Conservation (phyloP, 345 rosid genomes). For the Odontarrhena argentea region DNA sequence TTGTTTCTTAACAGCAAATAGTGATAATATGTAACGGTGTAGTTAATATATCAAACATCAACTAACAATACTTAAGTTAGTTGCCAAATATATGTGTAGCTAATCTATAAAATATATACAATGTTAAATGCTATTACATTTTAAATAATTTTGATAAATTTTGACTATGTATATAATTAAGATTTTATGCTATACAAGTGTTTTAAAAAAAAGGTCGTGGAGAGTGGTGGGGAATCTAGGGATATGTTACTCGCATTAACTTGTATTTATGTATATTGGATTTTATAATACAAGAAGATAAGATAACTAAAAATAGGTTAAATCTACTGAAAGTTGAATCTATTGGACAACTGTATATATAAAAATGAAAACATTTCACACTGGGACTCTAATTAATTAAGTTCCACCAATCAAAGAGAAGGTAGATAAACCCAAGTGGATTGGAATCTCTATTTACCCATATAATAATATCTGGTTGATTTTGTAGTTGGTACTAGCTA, state of each 20-base stretch:
- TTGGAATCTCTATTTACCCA: slow-evolving; percentile 20
- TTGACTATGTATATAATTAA: too few species aligned
- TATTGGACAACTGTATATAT: neutral
- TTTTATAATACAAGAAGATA: slow-evolving; percentile 14
- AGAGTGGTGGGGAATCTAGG: neutral
- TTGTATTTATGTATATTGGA: neutral
- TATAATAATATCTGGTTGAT: neutral
- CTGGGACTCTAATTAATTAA: slow-evolving; percentile 8
- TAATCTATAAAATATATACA: neutral
- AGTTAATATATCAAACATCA: neutral
- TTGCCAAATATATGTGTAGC: neutral
- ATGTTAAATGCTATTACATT: too few species aligned
- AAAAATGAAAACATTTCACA: slow-evolving; percentile 10
- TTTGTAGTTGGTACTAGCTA: neutral
- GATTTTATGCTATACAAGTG: too few species aligned
- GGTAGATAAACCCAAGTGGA: slow-evolving; percentile 27
- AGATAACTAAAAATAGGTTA: neutral
- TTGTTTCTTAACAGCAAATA: neutral
- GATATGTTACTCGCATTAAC: neutral
- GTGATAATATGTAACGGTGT: neutral
- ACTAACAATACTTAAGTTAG: neutral
- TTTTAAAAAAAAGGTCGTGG: neutral
- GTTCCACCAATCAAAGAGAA: slow-evolving; percentile 14
- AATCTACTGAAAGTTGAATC: neutral
- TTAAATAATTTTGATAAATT: neutral